phyloP scores from a whole-genome alignment of 1,284 basidiomycete species.

The Boletus subluridellus region DNA sequence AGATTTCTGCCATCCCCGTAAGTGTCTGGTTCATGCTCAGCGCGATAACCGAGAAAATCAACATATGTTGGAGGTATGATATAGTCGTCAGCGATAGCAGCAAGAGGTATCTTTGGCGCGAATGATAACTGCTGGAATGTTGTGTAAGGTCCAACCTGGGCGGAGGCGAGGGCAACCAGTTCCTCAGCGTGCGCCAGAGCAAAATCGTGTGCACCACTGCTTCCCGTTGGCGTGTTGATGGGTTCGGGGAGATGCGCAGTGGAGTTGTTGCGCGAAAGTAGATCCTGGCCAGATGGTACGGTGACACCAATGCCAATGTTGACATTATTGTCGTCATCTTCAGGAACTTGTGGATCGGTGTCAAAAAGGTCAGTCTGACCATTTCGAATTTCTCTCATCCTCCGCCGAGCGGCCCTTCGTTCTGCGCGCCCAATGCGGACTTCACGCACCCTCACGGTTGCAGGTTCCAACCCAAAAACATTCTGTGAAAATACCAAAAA shows the following conservation, averaged over 20 bases:
- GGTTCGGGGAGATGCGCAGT: constrained; percentile 26
- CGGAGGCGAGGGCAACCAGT: constrained; percentile 60
- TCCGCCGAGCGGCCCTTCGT: constrained; percentile 72
- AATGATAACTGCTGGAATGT: constrained; percentile 85
- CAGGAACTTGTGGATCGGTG: constrained; percentile 42
- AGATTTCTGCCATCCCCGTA: constrained; percentile 47
- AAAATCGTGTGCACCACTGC: constrained; percentile 29
- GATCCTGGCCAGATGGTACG: constrained; percentile 34
- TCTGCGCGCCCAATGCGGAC: constrained; percentile 84
- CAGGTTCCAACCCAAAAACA: constrained; percentile 84
- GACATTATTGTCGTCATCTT: constrained; percentile 59
- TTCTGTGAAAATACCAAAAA: constrained; percentile 86
- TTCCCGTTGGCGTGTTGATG: constrained; percentile 20
- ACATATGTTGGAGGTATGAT: constrained; percentile 84
- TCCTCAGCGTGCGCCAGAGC: constrained; percentile 56
- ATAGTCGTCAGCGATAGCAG: constrained; percentile 83
- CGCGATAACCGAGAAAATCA: constrained; percentile 67
- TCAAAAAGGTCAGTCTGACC: constrained; percentile 47
- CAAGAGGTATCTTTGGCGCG: constrained; percentile 77
- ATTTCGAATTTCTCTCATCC: constrained; percentile 60
- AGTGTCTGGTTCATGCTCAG: constrained; percentile 54
- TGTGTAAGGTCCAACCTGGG: constrained; percentile 75
- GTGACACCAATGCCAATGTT: constrained; percentile 64
- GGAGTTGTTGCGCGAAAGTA: constrained; percentile 28
- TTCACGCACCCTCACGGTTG: constrained; percentile 85